Evolutionary conservation across 2,329 filamentous ascomycete species (phyloP).

Genomic region (Rutstroemia sp.): DNA sequence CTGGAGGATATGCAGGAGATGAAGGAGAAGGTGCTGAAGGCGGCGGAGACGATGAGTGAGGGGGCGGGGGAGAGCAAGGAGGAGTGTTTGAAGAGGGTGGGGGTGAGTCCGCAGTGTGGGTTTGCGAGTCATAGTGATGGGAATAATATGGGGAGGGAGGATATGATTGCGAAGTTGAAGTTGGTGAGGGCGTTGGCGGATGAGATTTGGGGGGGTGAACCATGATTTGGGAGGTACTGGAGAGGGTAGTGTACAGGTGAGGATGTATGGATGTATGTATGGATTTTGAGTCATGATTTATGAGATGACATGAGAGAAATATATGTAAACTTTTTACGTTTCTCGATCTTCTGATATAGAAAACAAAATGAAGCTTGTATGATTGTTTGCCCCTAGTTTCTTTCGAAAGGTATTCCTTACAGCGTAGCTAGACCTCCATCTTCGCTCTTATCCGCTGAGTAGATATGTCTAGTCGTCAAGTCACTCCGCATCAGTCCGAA

Average conservation of each 20-base stretch:
- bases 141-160: slow-evolving; percentile 60
- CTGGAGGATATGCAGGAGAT: slow-evolving; percentile 58
- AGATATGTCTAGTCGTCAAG: too few species aligned
- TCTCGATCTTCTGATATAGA: too few species aligned
- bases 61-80: slow-evolving; percentile 56
- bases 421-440: too few species aligned
- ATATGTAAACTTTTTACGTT: too few species aligned
- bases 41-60: slow-evolving; percentile 62
- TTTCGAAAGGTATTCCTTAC: too few species aligned
- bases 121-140: slow-evolving; percentile 43
- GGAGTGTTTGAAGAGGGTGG: slow-evolving; percentile 61
- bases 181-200: slow-evolving; percentile 66
- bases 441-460: too few species aligned
- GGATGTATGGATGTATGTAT: not conserved
- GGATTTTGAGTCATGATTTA: too few species aligned
- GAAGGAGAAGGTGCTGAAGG: slow-evolving; percentile 49
- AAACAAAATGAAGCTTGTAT: too few species aligned
- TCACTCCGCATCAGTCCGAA: too few species aligned
- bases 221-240: not conserved
- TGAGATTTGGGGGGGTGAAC: slow-evolving; percentile 51
- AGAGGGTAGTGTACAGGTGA: too few species aligned
- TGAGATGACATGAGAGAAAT: too few species aligned
- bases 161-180: slow-evolving; percentile 66
- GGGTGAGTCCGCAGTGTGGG: slow-evolving; percentile 64
- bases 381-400: too few species aligned